Conservation (phyloP, 805 yeast genomes). For the Kurtzmaniella fragi region DNA sequence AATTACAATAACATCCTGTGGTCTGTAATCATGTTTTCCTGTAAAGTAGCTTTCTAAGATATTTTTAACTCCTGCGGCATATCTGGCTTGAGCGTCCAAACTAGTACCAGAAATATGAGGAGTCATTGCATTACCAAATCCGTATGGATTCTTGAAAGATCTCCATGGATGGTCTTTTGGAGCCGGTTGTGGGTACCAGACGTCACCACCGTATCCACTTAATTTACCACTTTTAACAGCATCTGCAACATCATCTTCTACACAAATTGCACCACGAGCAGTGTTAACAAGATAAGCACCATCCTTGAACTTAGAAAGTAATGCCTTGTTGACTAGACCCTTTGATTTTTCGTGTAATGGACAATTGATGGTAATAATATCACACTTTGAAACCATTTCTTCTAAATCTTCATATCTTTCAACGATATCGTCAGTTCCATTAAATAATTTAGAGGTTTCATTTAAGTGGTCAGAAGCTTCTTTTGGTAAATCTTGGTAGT, state of each 20-base stretch:
- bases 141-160: slow-evolving; percentile 55
- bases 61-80: slow-evolving; percentile 62
- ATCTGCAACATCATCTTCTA: slow-evolving; percentile 67
- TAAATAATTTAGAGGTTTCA: slow-evolving; percentile 29
- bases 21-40: slow-evolving; percentile 61
- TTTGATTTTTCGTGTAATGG: slow-evolving; percentile 69
- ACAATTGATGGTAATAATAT: slow-evolving; percentile 70
- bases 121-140: slow-evolving; percentile 81
- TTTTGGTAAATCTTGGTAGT: slow-evolving; percentile 62
- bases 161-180: slow-evolving; percentile 78
- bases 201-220: slow-evolving; percentile 82
- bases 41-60: slow-evolving; percentile 61
- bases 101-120: slow-evolving; percentile 80
- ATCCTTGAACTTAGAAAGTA: slow-evolving; percentile 63
- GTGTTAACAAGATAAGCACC: slow-evolving; percentile 75
- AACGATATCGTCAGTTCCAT: slow-evolving; percentile 51
- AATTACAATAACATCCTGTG: slow-evolving; percentile 69
- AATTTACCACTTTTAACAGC: slow-evolving; percentile 66
- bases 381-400: slow-evolving; percentile 63
- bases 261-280: slow-evolving; percentile 78
- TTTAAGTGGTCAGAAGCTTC: slow-evolving; percentile 41
- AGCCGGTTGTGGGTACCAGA: slow-evolving; percentile 83
- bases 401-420: slow-evolving; percentile 56
- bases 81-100: slow-evolving; percentile 73
- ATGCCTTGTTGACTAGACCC: slow-evolving; percentile 63